Base-by-base conservation (phyloP, 371 early-diverging fungal species). In the Mucor irregularis region DNA sequence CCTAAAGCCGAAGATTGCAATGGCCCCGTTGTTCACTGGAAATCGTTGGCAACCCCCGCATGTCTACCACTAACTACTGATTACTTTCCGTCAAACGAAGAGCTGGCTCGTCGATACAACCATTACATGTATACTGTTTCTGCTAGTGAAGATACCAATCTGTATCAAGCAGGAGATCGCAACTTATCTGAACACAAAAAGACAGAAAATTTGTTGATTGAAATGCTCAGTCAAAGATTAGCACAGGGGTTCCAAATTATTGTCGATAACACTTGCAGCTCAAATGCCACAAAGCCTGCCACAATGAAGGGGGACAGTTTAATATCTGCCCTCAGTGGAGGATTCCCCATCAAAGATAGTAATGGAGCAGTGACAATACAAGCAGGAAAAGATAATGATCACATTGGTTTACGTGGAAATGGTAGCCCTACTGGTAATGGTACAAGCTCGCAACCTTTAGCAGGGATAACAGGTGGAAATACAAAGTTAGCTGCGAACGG, bases 181-280 rank as follows among this genome's bases (percentile, higher is more conserved):
- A 61, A 53, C 14, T 28, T 80, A 50, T 71, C 80, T 0, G 74
- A 80, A 28, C 69, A 70, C 30, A 68, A 81, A 52, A 81, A 74
- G 54, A 84, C 86, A 4, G 90, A 84, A 37, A 74, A 73, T 10
- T 69, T 97, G 34, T 72, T 97, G 45, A 82, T 84, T 16, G 95
- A 96, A 70, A 79, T 98, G 71, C 83, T 97, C 11, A 86, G 87
- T 26, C 96, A 95, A 66, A 81, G 98, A 22, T 69, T 98, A 35
- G 85, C 92, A 11, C 96, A 98, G 69, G 97, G 97, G 6, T 97
- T 94, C 63, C 97, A 97, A 72, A 79, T 97, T 22, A 88, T 95
- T 54, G 84, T 90, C 2, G 78, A 78, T 42, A 69, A 61, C 37
- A 69, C 73, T 11, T 65, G 68, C 22, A 66, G 64, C 31, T 67